Evolutionary conservation across 2,329 filamentous ascomycete species (phyloP).

Genomic region (Fragosphaeria purpurea): DNA sequence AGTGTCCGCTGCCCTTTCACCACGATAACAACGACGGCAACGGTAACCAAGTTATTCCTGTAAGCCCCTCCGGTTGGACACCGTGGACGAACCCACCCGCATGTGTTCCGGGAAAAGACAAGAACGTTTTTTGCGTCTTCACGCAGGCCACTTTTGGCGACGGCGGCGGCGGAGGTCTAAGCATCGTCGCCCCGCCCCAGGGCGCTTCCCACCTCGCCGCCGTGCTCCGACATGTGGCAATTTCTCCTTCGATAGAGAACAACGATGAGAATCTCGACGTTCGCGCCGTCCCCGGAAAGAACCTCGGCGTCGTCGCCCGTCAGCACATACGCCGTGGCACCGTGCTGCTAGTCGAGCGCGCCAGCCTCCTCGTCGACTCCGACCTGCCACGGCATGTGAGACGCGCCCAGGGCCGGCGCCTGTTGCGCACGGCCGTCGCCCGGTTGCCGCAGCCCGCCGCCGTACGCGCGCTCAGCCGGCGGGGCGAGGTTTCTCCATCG

Average conservation of each 20-base stretch:
- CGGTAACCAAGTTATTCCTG: too few species aligned
- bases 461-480: neutral
- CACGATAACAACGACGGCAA: too few species aligned
- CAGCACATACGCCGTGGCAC: neutral
- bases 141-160: constrained; percentile 13
- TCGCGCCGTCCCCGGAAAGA: neutral
- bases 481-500: neutral
- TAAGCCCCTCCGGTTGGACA: neutral
- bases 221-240: neutral
- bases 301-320: neutral
- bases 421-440: neutral
- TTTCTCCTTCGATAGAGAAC: neutral
- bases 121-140: constrained; percentile 14
- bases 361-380: neutral
- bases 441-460: neutral
- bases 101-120: neutral
- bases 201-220: constrained; percentile 13
- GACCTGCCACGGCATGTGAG: neutral
- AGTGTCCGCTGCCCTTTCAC: neutral
- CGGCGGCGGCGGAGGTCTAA: neutral
- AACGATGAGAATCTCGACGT: neutral
- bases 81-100: constrained; percentile 17
- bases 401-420: neutral
- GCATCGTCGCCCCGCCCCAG: constrained; percentile 19
- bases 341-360: neutral